phyloP scores from a whole-genome alignment of 148 eudicot species.

The Polygonum aviculare region DNA sequence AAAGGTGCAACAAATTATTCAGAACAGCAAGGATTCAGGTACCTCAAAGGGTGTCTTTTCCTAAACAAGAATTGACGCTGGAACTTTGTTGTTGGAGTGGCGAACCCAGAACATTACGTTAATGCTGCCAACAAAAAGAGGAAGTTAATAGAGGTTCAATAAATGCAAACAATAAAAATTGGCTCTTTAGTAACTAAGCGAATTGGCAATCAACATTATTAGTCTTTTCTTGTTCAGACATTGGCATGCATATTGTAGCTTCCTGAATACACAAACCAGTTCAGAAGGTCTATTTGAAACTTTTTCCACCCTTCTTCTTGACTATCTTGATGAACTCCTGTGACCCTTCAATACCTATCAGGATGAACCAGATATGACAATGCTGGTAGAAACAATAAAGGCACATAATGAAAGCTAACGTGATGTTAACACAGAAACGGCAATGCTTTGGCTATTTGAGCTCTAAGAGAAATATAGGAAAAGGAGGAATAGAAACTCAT shows the following conservation, averaged over 20 bases:
- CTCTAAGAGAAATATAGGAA: neutral
- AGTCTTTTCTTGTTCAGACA: conserved; percentile 27
- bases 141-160: neutral
- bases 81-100: conserved; percentile 22
- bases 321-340: conserved; percentile 23
- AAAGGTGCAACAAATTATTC: no score
- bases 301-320: conserved; percentile 8
- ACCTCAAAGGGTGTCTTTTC: neutral
- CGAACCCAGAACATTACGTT: conserved; percentile 17
- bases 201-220: neutral
- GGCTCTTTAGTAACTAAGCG: neutral
- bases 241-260: conserved; percentile 13
- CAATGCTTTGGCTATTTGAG: neutral
- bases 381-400: conserved; percentile 5
- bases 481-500: neutral
- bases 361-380: conserved; percentile 17
- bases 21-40: no score
- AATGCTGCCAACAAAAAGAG: conserved; percentile 22
- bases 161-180: neutral
- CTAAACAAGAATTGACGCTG: conserved; percentile 30
- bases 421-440: neutral
- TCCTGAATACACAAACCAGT: neutral
- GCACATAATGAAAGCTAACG: neutral
- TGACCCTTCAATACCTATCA: conserved; percentile 22
- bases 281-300: conserved; percentile 2